A percentile compares a stretch with the other conserved stretches of the same genome.
phyloP scores from a whole-genome alignment of 2,329 filamentous ascomycete genomes.

The Fusarium nelsonii region DNA sequence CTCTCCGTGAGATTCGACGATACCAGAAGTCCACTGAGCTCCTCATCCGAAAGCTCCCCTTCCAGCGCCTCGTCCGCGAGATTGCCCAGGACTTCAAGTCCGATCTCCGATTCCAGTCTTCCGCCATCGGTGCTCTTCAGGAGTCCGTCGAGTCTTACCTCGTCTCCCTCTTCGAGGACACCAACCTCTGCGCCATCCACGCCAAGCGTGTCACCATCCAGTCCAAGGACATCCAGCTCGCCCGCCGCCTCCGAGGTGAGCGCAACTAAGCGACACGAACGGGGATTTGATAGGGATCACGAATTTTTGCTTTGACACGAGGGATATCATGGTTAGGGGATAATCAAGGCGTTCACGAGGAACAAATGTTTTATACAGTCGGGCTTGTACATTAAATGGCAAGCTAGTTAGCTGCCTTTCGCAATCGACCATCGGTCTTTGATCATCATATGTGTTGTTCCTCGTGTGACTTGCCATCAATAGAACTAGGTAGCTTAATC shows the following conservation, averaged over 20 bases:
- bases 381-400: slow-evolving; percentile 59
- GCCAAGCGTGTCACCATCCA: slow-evolving; percentile 99
- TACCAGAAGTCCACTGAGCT: slow-evolving; percentile 99
- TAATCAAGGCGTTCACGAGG: slow-evolving; percentile 62
- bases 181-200: slow-evolving; percentile 98
- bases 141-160: slow-evolving; percentile 99
- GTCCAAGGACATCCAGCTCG: slow-evolving; percentile 96
- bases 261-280: slow-evolving; percentile 73
- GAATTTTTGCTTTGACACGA: slow-evolving; percentile 57
- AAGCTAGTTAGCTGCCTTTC: slow-evolving; percentile 46
- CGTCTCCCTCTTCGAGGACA: slow-evolving; percentile 97
- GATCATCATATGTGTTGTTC: slow-evolving; percentile 16
- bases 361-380: slow-evolving; percentile 56
- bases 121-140: slow-evolving; percentile 95
- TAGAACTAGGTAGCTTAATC: background rate
- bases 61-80: slow-evolving; percentile 97
- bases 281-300: slow-evolving; percentile 54
- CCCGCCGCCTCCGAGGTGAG: slow-evolving; percentile 93
- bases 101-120: slow-evolving; percentile 97
- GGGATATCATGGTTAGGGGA: slow-evolving; percentile 55
- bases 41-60: slow-evolving; percentile 95
- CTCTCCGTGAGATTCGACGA: slow-evolving; percentile 97
- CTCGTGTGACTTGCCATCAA: slow-evolving; percentile 8
- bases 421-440: slow-evolving; percentile 45
- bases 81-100: slow-evolving; percentile 97